Base-by-base conservation (phyloP, 2,329 filamentous ascomycete genomes). In the Alternaria rosae region DNA sequence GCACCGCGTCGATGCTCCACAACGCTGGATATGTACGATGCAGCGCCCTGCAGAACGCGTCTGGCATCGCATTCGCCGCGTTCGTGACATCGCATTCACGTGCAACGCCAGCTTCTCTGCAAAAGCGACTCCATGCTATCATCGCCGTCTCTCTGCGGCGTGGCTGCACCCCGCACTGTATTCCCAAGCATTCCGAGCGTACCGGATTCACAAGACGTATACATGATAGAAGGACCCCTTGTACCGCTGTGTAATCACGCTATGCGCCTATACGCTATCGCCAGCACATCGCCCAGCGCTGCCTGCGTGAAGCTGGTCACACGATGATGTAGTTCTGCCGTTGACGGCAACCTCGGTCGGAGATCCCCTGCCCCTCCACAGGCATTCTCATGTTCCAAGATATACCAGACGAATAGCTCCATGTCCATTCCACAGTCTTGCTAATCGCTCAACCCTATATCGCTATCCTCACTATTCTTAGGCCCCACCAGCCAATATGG, bases 401-500 rank as follows among this genome's bases (percentile, higher is more conserved):
- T 54, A 26, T 13, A 12, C 11, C 23, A 50, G 44, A 48, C 44
- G 41, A 44, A 23, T 12, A 35, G 28, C 43, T n/a, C 26, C 58
- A 23, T n/a, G 44, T 28, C 12, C 17, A 35, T 17, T 25, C n/a
- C 41, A 20, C 28, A 38, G 28, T n/a, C 17, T 35, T 44, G 52
- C 50, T 56, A 48, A 30, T 28, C 11, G 25, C 28, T 8, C 23
- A 23, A 54, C 4, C 32, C 8, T 21, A 15, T 26, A 26, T 57
- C 50, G 42, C 26, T 54, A 42, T 56, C 42, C 42, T 13, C 7
- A 47, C 9, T 10, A 15, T 45, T 12, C 11, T 15, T 23, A 32
- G 25, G 3, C 17, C 15, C 11, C n/a, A 21, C 13, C 8, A 15
- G 5, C 17, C 51, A 52, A 60, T 38, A 79, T 79, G 76, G 73